These are phyloP conservation scores for Kodamaea derodonti DNA, from an alignment of 1,139 yeast species.

Conservation along the genomic window DNA sequence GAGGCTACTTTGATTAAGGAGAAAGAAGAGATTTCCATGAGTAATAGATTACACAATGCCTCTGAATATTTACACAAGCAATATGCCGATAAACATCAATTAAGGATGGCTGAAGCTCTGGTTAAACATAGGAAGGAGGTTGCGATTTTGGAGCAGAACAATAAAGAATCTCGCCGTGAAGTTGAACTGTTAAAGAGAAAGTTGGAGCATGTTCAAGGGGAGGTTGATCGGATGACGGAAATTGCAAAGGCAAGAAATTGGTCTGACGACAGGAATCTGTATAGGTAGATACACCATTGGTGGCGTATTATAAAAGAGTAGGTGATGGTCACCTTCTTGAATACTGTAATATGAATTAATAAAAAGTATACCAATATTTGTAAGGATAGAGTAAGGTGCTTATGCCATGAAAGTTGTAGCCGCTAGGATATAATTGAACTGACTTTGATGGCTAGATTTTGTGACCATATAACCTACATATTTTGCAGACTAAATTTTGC, in stretches of 20 bases:
- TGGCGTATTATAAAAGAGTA: too few species aligned
- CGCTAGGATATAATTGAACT: too few species aligned
- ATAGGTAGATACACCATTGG: not conserved
- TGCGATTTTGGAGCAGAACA: constrained; percentile 9
- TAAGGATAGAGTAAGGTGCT: too few species aligned
- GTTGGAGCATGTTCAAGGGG: constrained; percentile 14
- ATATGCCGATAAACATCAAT: constrained; percentile 22
- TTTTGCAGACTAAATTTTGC: too few species aligned
- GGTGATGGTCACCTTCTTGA: too few species aligned
- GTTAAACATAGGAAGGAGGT: constrained; percentile 15
- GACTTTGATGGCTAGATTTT: too few species aligned
- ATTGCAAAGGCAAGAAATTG: constrained; percentile 3
- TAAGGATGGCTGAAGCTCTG: constrained; percentile 15
- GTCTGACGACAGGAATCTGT: not conserved
- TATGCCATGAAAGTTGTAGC: too few species aligned
- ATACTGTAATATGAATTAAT: too few species aligned
- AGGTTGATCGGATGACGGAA: constrained; percentile 14
- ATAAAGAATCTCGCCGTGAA: constrained; percentile 13
- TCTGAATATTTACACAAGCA: constrained; percentile 22
- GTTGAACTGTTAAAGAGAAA: constrained; percentile 15
- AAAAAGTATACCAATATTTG: too few species aligned
- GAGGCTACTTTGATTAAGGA: constrained; percentile 12
- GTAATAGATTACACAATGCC: constrained; percentile 20
- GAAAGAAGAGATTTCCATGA: constrained; percentile 16
- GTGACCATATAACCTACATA: too few species aligned